Evolutionary conservation across 768 basidiomycete genomes (phyloP).

Genomic region (Agaricus subrufescens): DNA sequence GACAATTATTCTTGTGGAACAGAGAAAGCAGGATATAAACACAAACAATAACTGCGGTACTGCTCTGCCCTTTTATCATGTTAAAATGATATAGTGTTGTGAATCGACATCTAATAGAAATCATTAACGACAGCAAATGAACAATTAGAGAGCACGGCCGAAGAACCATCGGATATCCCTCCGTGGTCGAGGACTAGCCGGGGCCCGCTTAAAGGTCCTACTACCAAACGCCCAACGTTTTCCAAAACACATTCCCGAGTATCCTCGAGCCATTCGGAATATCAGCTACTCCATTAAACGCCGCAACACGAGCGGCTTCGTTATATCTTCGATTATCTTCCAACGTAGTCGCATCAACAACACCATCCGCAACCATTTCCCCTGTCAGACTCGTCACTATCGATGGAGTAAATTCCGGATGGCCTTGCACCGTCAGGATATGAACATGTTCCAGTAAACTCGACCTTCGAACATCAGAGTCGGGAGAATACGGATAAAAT

Average conservation of each 20-base stretch:
- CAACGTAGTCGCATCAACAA: not conserved
- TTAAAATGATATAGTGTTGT: no score
- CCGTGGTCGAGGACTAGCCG: not conserved
- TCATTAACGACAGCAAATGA: no score
- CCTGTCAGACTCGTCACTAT: constrained; percentile 45
- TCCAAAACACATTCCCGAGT: constrained; percentile 41
- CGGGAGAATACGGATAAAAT: constrained; percentile 21
- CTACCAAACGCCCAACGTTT: constrained; percentile 31
- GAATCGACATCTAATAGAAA: no score
- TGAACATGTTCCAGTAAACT: constrained; percentile 42
- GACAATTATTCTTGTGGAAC: no score
- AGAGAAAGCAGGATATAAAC: no score
- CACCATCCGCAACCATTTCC: constrained; percentile 37
- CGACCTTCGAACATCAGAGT: not conserved
- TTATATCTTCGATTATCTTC: not conserved
- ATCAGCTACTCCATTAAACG: constrained; percentile 20
- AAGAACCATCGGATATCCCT: no score
- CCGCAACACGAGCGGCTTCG: not conserved
- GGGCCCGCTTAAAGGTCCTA: not conserved
- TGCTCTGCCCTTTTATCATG: no score
- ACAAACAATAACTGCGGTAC: no score
- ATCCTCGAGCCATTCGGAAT: constrained; percentile 42
- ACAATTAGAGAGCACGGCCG: no score
- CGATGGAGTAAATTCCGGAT: constrained; percentile 77
- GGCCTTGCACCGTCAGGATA: constrained; percentile 82